phyloP scores from a whole-genome alignment of 2,329 filamentous ascomycete genomes.

The Phoma herbarum region DNA sequence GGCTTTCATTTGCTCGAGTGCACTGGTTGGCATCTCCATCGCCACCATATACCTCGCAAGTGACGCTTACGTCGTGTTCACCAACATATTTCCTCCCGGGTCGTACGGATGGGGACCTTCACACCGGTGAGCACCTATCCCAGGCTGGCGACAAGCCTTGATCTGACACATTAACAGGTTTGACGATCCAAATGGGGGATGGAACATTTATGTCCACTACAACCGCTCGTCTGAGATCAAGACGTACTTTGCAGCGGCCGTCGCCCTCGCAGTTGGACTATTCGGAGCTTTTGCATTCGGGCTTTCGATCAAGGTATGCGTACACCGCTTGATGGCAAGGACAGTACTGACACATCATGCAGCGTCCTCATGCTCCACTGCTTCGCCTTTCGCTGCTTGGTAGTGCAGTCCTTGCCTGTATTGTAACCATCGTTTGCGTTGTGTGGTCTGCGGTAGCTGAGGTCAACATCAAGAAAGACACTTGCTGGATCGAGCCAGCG shows the following conservation, averaged over 20 bases:
- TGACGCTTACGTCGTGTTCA: slow-evolving; percentile 3
- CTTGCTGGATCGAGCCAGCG: slow-evolving; percentile 2
- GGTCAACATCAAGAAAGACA: neutral
- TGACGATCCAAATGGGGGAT: neutral
- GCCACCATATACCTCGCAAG: slow-evolving; percentile 3
- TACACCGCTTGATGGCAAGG: neutral
- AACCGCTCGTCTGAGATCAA: slow-evolving; percentile 11
- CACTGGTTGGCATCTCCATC: neutral
- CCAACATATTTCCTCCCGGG: neutral
- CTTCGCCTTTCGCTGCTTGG: neutral
- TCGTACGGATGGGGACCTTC: neutral
- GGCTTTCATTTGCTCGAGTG: slow-evolving; percentile 2
- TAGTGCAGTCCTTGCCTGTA: neutral
- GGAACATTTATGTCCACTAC: neutral
- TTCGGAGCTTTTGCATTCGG: slow-evolving; percentile 1
- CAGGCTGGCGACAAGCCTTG: neutral
- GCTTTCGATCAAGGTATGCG: slow-evolving; percentile 4
- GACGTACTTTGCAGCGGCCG: slow-evolving; percentile 5
- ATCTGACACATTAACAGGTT: neutral
- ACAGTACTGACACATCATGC: neutral
- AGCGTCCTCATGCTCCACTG: neutral
- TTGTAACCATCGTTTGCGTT: neutral
- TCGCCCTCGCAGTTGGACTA: neutral
- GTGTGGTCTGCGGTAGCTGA: slow-evolving; percentile 5
- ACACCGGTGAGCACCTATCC: neutral